A percentile compares a stretch with the other conserved stretches of the same genome.
Conservation (phyloP, 2,329 filamentous ascomycete genomes). For the Monosporascus sp. region DNA sequence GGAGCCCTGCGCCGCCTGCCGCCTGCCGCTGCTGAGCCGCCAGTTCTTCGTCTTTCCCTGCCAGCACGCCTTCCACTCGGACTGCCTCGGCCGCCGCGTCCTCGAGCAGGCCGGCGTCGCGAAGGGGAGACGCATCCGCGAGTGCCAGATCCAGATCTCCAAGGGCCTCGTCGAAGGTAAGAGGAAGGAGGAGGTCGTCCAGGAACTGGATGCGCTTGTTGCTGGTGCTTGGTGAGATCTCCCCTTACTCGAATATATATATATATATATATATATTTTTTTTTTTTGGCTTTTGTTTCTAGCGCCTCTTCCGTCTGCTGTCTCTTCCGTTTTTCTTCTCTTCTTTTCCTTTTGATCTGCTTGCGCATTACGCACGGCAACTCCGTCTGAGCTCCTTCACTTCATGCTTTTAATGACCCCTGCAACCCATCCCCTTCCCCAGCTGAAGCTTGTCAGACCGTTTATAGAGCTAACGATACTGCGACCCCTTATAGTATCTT, state of each 20-base stretch:
- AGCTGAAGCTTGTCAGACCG: too few species aligned
- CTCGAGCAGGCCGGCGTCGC: conserved; percentile 74
- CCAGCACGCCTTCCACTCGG: conserved; percentile 95
- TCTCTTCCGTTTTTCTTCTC: not conserved
- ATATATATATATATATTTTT: too few species aligned
- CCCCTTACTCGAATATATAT: too few species aligned
- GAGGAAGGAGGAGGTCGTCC: conserved; percentile 76
- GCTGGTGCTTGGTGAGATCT: conserved; percentile 74
- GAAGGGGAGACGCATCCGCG: conserved; percentile 73
- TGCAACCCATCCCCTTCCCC: too few species aligned
- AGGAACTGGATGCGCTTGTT: conserved; percentile 86
- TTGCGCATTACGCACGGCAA: too few species aligned
- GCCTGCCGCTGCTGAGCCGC: conserved; percentile 76
- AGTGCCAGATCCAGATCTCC: conserved; percentile 79
- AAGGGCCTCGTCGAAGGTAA: conserved; percentile 66
- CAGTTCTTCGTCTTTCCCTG: conserved; percentile 99
- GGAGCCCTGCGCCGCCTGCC: conserved; percentile 87
- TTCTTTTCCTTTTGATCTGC: not conserved
- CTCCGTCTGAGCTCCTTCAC: too few species aligned
- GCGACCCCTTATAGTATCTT: conserved; percentile 60
- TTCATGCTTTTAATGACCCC: too few species aligned
- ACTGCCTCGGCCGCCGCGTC: conserved; percentile 83
- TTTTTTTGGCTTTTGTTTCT: too few species aligned
- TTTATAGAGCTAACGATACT: conserved; percentile 19
- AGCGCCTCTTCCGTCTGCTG: too few species aligned